Percentiles rank a stretch among this genome's conserved stretches.
These are phyloP conservation scores for Venturiaceae sp. DNA, from an alignment of 2,329 filamentous ascomycete genomes.

Conservation along the genomic window DNA sequence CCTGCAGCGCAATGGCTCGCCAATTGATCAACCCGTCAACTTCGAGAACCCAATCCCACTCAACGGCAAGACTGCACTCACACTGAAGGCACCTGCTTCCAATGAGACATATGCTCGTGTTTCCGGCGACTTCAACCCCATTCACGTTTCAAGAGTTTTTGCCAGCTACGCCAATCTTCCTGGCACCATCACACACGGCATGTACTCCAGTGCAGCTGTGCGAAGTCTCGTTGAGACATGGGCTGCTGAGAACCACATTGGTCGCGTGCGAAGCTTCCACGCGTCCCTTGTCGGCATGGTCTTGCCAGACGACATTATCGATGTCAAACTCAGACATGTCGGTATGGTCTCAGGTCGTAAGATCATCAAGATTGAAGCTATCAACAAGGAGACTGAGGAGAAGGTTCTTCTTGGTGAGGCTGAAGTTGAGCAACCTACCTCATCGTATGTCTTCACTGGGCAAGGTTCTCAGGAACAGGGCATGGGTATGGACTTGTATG, in stretches of 20 bases:
- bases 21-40: constrained; percentile 90
- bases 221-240: constrained; percentile 95
- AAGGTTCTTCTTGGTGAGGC: constrained; percentile 93
- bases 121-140: constrained; percentile 97
- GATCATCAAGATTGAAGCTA: constrained; percentile 97
- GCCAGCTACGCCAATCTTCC: constrained; percentile 91
- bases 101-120: constrained; percentile 98
- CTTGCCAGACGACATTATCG: constrained; percentile 86
- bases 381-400: constrained; percentile 91
- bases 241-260: constrained; percentile 98
- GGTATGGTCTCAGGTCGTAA: constrained; percentile 98
- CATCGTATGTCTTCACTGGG: constrained; percentile 94
- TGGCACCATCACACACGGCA: constrained; percentile 96
- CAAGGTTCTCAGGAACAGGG: constrained; percentile 98
- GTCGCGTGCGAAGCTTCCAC: constrained; percentile 94
- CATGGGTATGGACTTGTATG: constrained; percentile 99
- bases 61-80: constrained; percentile 80
- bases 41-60: constrained; percentile 97
- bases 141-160: constrained; percentile 96
- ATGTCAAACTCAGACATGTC: constrained; percentile 91
- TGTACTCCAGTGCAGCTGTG: constrained; percentile 97
- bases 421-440: constrained; percentile 94
- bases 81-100: constrained; percentile 82
- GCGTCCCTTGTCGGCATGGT: constrained; percentile 98
- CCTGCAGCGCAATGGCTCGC: constrained; percentile 79